Evolutionary conservation across 192 early-diverging fungal species (phyloP), one percentile per base, ranked within the genome.

Genomic region (Tieghemiomyces parasiticus): DNA sequence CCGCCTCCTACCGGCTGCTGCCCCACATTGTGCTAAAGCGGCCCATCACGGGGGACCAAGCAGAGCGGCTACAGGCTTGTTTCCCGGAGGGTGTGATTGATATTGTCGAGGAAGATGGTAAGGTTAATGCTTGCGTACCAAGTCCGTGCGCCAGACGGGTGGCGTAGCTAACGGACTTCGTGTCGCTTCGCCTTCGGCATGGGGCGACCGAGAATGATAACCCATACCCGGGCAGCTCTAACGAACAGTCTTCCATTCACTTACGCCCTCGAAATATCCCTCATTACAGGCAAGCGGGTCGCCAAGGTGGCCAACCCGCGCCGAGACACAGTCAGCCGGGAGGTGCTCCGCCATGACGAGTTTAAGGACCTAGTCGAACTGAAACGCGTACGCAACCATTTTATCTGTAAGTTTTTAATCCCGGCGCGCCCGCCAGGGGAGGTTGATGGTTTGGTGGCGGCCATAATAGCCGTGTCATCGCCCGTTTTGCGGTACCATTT

Each of bases 361-460:
- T 95, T 98, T 65, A 78, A 92, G 62, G 82, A 82, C 66, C 90
- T 85, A 66, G 95, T 98, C 35, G 76, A 79, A 46, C 73, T 98
- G 44, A 86, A 84, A 29, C 81, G 95, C 38, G 80, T 94, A 29
- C 89, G 93, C 34, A 92, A 98, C 66, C 95, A 98, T 69, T 98
- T 96, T 67, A 91, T 98, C 59, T 98, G 88, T 85, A 90, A 88
- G 78, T 72, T n/a, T n/a, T n/a, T n/a, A n/a, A n/a, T n/a, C n/a
- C n/a, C n/a, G n/a, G n/a, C n/a, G n/a, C n/a, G n/a, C n/a, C n/a
- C n/a, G n/a, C n/a, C n/a, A n/a, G n/a, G n/a, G n/a, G n/a, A n/a
- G n/a, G n/a, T n/a, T n/a, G n/a, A n/a, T n/a, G n/a, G n/a, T n/a
- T n/a, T n/a, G n/a, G n/a, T n/a, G n/a, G n/a, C n/a, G n/a, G n/a